A percentile compares a stretch with the other conserved stretches of the same genome.
phyloP scores from a whole-genome alignment of 2,329 filamentous ascomycete species.

The Lasiodiplodia sp. region DNA sequence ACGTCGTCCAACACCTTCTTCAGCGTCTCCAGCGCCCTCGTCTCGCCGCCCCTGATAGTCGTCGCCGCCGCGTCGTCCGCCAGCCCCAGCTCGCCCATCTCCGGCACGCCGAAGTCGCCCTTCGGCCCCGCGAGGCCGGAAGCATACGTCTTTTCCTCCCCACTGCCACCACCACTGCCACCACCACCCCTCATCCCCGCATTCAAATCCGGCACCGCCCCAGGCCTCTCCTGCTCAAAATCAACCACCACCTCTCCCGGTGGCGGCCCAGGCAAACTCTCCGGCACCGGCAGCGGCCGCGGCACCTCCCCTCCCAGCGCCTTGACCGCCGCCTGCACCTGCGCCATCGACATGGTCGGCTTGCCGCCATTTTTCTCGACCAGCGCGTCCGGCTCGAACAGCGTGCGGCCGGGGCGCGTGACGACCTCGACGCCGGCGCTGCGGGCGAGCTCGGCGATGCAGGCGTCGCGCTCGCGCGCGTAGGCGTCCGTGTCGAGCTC shows the following conservation, averaged over 20 bases:
- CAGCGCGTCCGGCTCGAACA: conserved; percentile 71
- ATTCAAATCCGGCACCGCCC: conserved; percentile 66
- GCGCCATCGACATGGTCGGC: conserved; percentile 76
- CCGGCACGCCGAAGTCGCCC: conserved; percentile 73
- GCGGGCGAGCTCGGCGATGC: conserved; percentile 65
- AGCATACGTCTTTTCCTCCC: conserved; percentile 61
- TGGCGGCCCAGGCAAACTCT: conserved; percentile 64
- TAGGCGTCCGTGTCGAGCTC: conserved; percentile 82
- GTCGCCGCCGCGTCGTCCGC: conserved; percentile 59
- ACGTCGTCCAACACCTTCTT: conserved; percentile 66
- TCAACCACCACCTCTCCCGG: conserved; percentile 67
- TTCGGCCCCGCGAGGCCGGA: conserved; percentile 69
- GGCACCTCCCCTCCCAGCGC: conserved; percentile 70
- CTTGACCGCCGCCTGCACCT: conserved; percentile 60
- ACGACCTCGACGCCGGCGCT: conserved; percentile 73
- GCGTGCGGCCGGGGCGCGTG: conserved; percentile 68
- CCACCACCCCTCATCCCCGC: conserved; percentile 55
- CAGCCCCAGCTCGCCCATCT: conserved; percentile 71
- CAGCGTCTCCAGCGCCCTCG: conserved; percentile 65
- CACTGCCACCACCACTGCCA: conserved; percentile 3
- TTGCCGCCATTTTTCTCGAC: conserved; percentile 61
- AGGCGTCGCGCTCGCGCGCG: conserved; percentile 68
- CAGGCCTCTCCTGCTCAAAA: conserved; percentile 64
- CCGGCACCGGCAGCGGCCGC: conserved; percentile 67
- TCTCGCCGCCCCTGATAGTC: conserved; percentile 75